Evolutionary conservation across 2,329 filamentous ascomycete genomes (phyloP).

Genomic region (Ceratocystis cacaofunesta): DNA sequence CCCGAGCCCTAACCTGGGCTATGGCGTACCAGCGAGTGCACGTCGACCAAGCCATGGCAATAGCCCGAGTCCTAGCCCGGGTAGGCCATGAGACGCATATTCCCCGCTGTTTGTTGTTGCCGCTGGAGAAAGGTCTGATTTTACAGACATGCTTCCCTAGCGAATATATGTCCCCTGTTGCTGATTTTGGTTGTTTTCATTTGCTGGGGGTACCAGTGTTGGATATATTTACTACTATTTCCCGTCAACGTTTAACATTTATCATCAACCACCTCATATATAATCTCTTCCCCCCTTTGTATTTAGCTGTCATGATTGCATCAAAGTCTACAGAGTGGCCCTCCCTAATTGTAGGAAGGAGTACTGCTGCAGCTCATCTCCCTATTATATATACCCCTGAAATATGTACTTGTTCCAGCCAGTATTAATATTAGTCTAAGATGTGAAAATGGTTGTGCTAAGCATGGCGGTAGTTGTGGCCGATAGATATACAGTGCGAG

Average conservation of each 20-base stretch:
- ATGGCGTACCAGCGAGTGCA: neutral
- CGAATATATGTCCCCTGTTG: neutral
- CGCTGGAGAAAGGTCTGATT: too few relatives aligned
- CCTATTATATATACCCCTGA: neutral
- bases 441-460: too few relatives aligned
- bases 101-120: neutral
- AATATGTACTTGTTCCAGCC: too few relatives aligned
- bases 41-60: too few relatives aligned
- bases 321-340: neutral
- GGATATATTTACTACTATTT: neutral
- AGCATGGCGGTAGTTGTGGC: too few relatives aligned
- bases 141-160: too few relatives aligned
- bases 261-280: neutral
- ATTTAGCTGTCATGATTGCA: neutral
- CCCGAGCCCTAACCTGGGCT: conserved; percentile 12
- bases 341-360: neutral
- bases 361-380: neutral
- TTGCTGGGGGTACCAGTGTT: neutral
- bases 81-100: neutral
- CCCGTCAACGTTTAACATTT: neutral
- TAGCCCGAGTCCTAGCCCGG: neutral
- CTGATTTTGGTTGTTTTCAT: neutral
- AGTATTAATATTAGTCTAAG: too few relatives aligned
- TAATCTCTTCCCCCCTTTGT: neutral
- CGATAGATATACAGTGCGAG: neutral